Evolutionary conservation across 2,329 filamentous ascomycete genomes (phyloP), one percentile per base, ranked within the genome.

Genomic region (Alternaria tenuissima): DNA sequence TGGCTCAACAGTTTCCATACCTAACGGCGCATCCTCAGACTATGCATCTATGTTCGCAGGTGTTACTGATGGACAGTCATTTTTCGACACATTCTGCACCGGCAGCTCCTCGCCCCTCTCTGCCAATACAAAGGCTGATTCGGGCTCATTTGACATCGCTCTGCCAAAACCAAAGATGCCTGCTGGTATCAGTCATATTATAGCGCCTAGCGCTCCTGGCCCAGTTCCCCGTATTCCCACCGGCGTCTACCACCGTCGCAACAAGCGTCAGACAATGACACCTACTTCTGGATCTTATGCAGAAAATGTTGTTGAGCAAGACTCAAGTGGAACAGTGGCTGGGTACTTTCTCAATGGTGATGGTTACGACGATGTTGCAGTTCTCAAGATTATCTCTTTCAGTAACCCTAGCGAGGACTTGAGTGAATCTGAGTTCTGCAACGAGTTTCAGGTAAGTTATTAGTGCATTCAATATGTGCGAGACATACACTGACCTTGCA

Each of bases 361-460:
- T 4, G 71, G 79, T 39, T 74, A 70, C 46, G 44, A 65, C 8
- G 66, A 74, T 51, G 73, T 81, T 18, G 82, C 79, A 14, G 79
- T 84, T 11, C 76, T 84, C 22, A 77, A 78, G 38, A 76, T 83
- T 24, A 70, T 74, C 14, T 77, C 71, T 6, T 84, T 84, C 64
- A 63, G 54, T 24, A 65, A 67, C 22, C 66, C 66, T 2, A 44
- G 38, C 8, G 5, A 32, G 2, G 55, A 64, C 4, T 64, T 66
- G 4, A 43, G 61, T 8, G 64, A 62, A 12, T 61, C 63, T 2
- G 61, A 59, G 5, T 66, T 57, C 54, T 60, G 55, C 18, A 65
- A 61, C 32, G 66, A 66, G 24, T 72, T 75, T 18, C 81, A 80
- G 57, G 46, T 49, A 49, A 38, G 46, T 22, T 24, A 9, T 26